phyloP scores from a whole-genome alignment of 2,329 filamentous ascomycete species.

The Monilinia laxa region DNA sequence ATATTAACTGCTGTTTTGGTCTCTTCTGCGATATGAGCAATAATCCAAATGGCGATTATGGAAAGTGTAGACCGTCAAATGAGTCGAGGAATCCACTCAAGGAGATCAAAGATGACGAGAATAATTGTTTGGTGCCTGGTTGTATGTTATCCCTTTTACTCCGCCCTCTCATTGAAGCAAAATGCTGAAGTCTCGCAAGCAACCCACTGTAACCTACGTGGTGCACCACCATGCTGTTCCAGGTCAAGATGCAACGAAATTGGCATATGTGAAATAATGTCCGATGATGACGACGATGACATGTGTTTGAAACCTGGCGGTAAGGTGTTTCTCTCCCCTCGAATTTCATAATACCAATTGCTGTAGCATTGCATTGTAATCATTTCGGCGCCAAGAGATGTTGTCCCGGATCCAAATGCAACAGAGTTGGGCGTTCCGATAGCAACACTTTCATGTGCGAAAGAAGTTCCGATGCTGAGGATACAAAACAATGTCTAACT shows the following conservation, averaged over 20 bases:
- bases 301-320: background rate
- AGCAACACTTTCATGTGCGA: conserved; percentile 2
- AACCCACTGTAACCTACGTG: background rate
- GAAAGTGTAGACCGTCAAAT: background rate
- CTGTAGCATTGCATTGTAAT: background rate
- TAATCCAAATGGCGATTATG: background rate
- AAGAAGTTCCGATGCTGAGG: background rate
- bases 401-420: conserved; percentile 3
- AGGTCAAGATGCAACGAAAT: background rate
- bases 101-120: background rate
- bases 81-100: background rate
- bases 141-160: background rate
- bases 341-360: background rate
- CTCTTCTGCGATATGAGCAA: background rate
- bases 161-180: background rate
- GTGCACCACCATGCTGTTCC: conserved; percentile 9
- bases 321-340: background rate
- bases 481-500: background rate
- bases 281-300: background rate
- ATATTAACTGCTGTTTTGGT: background rate
- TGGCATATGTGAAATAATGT: background rate
- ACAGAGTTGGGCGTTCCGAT: background rate
- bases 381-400: background rate
- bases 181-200: background rate
- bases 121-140: background rate